These are phyloP conservation scores for Cutaneotrichosporon sp. DNA, from an alignment of 1,284 basidiomycete species.

Conservation along the genomic window DNA sequence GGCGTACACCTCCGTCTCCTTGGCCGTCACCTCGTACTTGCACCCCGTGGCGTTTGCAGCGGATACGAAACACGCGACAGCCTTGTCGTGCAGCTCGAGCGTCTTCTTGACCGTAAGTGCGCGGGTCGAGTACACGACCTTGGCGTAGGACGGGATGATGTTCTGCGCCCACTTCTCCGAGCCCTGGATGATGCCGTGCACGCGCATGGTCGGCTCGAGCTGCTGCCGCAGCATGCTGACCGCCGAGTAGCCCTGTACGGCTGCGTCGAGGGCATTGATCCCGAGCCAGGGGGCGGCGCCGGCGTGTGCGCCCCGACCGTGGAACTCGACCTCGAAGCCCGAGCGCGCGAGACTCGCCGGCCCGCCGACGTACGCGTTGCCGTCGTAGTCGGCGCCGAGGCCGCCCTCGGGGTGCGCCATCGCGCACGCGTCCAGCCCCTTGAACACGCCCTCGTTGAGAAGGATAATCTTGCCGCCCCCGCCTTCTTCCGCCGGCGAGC, in stretches of 20 bases:
- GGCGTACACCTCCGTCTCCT: slow-evolving; percentile 33
- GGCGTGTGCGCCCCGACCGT: slow-evolving; percentile 37
- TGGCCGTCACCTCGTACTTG: slow-evolving; percentile 20
- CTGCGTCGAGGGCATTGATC: slow-evolving; percentile 57
- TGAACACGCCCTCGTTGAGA: slow-evolving; percentile 71
- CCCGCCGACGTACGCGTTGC: slow-evolving; percentile 25
- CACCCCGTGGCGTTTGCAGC: slow-evolving; percentile 35
- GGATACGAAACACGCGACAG: slow-evolving; percentile 29
- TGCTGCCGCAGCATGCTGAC: slow-evolving; percentile 56
- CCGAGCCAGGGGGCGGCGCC: slow-evolving; percentile 54
- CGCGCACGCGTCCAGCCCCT: slow-evolving; percentile 54
- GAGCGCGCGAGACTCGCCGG: slow-evolving; percentile 33
- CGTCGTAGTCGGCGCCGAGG: slow-evolving; percentile 13
- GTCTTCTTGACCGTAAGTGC: slow-evolving; percentile 33
- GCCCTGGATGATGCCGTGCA: slow-evolving; percentile 53
- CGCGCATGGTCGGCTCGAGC: slow-evolving; percentile 44
- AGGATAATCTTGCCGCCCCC: slow-evolving; percentile 78
- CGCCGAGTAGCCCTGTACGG: slow-evolving; percentile 52
- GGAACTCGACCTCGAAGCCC: slow-evolving; percentile 34
- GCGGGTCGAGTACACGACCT: slow-evolving; percentile 45
- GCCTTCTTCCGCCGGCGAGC: slow-evolving; percentile 67
- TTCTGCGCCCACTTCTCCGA: slow-evolving; percentile 42
- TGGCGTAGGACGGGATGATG: slow-evolving; percentile 49
- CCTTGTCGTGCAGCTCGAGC: slow-evolving; percentile 29
- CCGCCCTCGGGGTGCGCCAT: slow-evolving; percentile 38